Conservation (phyloP, 495 filamentous ascomycete species). For the Aspergillus biplanus region DNA sequence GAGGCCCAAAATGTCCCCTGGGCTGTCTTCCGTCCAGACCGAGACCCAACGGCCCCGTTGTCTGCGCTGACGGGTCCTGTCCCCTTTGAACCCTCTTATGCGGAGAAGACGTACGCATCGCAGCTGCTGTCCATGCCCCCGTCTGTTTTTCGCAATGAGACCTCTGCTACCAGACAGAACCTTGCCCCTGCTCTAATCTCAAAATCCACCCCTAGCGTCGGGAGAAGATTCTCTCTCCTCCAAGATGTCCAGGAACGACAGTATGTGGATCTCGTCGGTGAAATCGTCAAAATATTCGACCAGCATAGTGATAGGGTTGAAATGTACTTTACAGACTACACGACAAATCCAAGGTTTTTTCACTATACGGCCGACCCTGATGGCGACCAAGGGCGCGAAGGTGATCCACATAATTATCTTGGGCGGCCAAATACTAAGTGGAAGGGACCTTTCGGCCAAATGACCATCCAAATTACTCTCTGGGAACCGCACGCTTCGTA, state of each 20-base stretch:
- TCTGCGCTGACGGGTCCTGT: conserved; percentile 37
- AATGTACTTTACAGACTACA: conserved; percentile 88
- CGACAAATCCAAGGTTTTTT: conserved; percentile 63
- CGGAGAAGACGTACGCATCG: conserved; percentile 35
- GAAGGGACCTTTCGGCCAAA: conserved; percentile 77
- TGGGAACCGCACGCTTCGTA: conserved; percentile 69
- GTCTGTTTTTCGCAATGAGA: conserved; percentile 19
- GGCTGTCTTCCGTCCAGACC: conserved; percentile 42
- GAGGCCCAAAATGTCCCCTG: conserved; percentile 37
- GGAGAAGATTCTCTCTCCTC: conserved; percentile 65
- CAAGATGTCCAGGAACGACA: conserved; percentile 59
- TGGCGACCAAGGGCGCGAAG: conserved; percentile 41
- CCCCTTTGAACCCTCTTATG: conserved; percentile 30
- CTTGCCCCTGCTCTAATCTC: conserved; percentile 23
- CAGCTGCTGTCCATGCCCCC: conserved; percentile 33
- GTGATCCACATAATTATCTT: conserved; percentile 54
- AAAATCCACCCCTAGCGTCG: conserved; percentile 12
- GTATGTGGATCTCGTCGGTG: conserved; percentile 74
- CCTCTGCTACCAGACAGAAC: conserved; percentile 3
- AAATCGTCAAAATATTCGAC: conserved; percentile 70
- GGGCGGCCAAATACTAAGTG: conserved; percentile 51
- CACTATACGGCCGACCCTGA: conserved; percentile 53
- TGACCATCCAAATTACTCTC: conserved; percentile 71
- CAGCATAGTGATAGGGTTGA: conserved; percentile 52
- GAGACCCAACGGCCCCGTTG: conserved; percentile 27